These are phyloP conservation scores for Kalanchoe fedtschenkoi DNA, from an alignment of 164 flowering plant genomes.

Conservation along the genomic window DNA sequence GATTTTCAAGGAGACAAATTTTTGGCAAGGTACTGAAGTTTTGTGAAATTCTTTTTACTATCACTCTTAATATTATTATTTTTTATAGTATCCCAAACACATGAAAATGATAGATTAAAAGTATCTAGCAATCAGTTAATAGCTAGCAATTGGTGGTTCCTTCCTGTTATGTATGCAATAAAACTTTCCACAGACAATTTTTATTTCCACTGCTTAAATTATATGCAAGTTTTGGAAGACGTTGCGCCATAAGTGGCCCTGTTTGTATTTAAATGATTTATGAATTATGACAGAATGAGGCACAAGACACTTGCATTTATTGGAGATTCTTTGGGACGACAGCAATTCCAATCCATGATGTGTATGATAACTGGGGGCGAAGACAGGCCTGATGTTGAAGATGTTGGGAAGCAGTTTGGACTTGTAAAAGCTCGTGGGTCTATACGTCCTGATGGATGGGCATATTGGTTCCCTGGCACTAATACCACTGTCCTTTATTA, in stretches of 20 bases:
- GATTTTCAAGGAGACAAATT: conserved; percentile 41
- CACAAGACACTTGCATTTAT: conserved; percentile 63
- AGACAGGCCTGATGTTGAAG: conserved; percentile 34
- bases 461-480: conserved; percentile 47
- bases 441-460: conserved; percentile 77
- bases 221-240: too few relatives aligned
- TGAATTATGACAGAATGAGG: conserved; percentile 82
- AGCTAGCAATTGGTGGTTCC: too few relatives aligned
- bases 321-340: conserved; percentile 78
- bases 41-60: neutral
- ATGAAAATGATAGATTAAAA: too few relatives aligned
- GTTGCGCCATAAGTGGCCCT: too few relatives aligned
- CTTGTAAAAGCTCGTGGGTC: conserved; percentile 43
- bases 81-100: neutral
- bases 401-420: conserved; percentile 62
- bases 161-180: too few relatives aligned
- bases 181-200: too few relatives aligned
- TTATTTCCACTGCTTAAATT: too few relatives aligned
- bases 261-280: neutral
- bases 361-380: conserved; percentile 71
- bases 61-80: neutral
- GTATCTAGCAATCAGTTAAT: too few relatives aligned
- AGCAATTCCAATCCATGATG: conserved; percentile 80
- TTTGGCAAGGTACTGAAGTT: conserved; percentile 38
- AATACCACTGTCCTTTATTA: conserved; percentile 73